These are phyloP conservation scores for Podaxis sp. DNA, from an alignment of 768 basidiomycete species.

Conservation along the genomic window DNA sequence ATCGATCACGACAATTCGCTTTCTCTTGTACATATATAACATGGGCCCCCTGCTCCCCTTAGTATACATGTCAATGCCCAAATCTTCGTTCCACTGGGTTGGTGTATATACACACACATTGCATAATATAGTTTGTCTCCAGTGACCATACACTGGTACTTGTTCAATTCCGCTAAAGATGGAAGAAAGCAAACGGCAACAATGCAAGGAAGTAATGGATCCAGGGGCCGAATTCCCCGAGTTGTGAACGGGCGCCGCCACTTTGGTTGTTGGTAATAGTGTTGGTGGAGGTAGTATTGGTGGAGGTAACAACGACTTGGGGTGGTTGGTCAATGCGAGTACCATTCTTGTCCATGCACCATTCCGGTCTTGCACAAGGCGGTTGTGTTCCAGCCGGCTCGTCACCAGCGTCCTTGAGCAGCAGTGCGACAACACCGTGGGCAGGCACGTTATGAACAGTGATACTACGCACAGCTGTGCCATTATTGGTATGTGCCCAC, in stretches of 20 bases:
- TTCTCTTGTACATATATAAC: neutral
- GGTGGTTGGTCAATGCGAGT: slow-evolving; percentile 30
- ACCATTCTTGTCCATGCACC: slow-evolving; percentile 63
- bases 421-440: slow-evolving; percentile 68
- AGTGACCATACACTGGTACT: neutral
- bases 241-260: too few relatives aligned
- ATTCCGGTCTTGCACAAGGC: slow-evolving; percentile 52
- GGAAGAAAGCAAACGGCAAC: neutral
- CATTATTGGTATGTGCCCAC: slow-evolving; percentile 72
- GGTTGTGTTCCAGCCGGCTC: slow-evolving; percentile 61
- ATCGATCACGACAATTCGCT: neutral
- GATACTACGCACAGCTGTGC: slow-evolving; percentile 61
- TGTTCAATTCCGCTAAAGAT: neutral
- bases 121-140: neutral
- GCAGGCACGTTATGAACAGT: slow-evolving; percentile 53
- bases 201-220: neutral
- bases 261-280: neutral
- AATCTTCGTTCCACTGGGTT: neutral
- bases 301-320: slow-evolving; percentile 26
- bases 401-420: slow-evolving; percentile 65
- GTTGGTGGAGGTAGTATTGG: neutral
- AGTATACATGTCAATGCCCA: neutral
- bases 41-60: neutral
- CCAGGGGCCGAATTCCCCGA: neutral
- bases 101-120: neutral